A percentile compares a stretch with the other conserved stretches of the same genome.
Evolutionary conservation across 2,329 filamentous ascomycete genomes (phyloP).

Genomic region (Fusarium dimerum): DNA sequence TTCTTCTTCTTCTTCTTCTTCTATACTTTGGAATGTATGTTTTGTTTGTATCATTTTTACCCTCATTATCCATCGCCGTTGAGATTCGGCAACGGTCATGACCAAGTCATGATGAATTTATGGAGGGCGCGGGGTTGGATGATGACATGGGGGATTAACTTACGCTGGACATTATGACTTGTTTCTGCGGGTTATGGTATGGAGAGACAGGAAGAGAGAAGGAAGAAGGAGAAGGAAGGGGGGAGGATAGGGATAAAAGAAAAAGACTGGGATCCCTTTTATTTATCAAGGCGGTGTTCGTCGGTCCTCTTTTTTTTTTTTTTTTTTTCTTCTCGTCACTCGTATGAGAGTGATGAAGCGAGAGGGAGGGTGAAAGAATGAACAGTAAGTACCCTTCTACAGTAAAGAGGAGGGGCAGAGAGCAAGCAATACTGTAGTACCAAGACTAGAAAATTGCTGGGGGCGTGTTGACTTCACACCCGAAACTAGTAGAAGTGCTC

Average conservation of each 20-base stretch:
- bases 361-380: background rate
- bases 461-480: background rate
- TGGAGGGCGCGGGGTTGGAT: too few relatives aligned
- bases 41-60: conserved; percentile 30
- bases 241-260: background rate
- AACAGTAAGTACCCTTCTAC: background rate
- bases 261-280: background rate
- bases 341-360: background rate
- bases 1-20: conserved; percentile 1
- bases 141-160: too few relatives aligned
- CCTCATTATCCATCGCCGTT: too few relatives aligned
- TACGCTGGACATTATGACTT: too few relatives aligned
- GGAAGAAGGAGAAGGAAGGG: background rate
- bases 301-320: background rate
- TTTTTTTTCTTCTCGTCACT: background rate
- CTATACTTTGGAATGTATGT: conserved; percentile 44
- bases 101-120: too few relatives aligned
- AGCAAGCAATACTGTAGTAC: background rate
- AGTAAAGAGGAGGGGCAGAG: background rate
- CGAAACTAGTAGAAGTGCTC: background rate
- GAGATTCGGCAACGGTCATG: too few relatives aligned
- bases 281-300: background rate
- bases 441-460: background rate
- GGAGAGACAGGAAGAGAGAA: background rate
- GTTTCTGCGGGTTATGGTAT: too few relatives aligned